Conservation (phyloP, 306 rosid species). For the Rubus idaeus region DNA sequence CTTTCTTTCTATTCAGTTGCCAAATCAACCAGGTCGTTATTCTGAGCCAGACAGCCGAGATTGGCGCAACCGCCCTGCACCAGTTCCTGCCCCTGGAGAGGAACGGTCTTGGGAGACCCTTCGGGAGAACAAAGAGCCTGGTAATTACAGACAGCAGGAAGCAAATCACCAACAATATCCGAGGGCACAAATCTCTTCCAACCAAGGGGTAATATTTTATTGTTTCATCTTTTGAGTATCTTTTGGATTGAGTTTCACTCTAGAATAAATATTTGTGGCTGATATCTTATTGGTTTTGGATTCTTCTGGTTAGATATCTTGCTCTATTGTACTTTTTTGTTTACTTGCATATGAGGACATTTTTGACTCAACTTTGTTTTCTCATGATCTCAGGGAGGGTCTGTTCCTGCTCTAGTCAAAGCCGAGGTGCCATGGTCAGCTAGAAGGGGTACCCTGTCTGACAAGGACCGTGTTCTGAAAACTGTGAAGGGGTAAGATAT, state of each 20-base stretch:
- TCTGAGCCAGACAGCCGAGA: conserved; percentile 87
- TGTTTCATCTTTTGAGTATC: neutral
- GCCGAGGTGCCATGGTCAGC: conserved; percentile 98
- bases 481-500: conserved; percentile 84
- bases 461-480: conserved; percentile 86
- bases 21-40: conserved; percentile 54
- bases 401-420: conserved; percentile 70
- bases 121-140: conserved; percentile 66
- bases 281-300: neutral
- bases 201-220: conserved; percentile 55
- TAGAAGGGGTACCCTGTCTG: conserved; percentile 79
- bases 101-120: conserved; percentile 71
- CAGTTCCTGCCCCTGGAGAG: conserved; percentile 54
- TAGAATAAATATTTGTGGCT: neutral
- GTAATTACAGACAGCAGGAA: conserved; percentile 59
- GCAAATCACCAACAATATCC: conserved; percentile 53
- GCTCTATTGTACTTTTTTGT: neutral
- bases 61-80: conserved; percentile 91
- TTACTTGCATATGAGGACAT: neutral
- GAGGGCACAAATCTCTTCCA: conserved; percentile 52
- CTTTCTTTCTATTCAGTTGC: conserved; percentile 44
- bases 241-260: neutral
- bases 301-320: neutral
- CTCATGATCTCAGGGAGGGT: conserved; percentile 61
- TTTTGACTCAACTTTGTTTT: conserved; percentile 1